Evolutionary conservation across 73 alveolate genomes (phyloP), one percentile per base, ranked within the genome.

Genomic region (Stentor roeselii): DNA sequence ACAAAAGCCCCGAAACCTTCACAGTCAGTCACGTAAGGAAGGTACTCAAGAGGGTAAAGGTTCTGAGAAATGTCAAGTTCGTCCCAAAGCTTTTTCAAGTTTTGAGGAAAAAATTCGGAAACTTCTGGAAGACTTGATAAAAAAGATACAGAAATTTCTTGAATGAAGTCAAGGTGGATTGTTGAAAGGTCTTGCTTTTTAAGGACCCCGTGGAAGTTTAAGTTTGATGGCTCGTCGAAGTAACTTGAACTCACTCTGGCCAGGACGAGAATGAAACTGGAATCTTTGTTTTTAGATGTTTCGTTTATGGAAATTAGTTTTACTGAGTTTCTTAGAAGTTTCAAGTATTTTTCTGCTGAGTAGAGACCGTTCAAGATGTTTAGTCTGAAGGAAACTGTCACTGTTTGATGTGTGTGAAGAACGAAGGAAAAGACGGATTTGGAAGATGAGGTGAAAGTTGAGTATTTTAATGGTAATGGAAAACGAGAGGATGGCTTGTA

Each of bases 1-100:
- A 67, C 37, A 67, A 21, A 21, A 30, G 80, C 80, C 34, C 80
- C 80, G 34, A 27, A 67, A 21, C 34, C 80, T 27, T 67, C 80
- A 67, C 80, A 67, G 34, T 67, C 80, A 0, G 80, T 67, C 11
- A 67, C 34, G 34, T 1, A 67, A 1, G 80, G 80, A n/a, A 67
- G 11, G 34, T 67, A 67, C 27, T 34, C 41, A n/a, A 67, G 11
- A 67, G 80, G 80, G 37, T 67, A 67, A 21, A 67, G 37, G 37
- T 67, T 67, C 34, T 67, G 80, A 32, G 42, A 27, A 32, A 30
- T 15, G 27, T 14, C 14, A n/a, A 67, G 50, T 32, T 32, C 11
- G 34, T 67, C 80, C 80, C 80, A 67, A 0, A 67, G 41, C 34
- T 67, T 67, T 34, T 27, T 21, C 14, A 21, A 14, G 2, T n/a